Conservation (phyloP, 1,284 basidiomycete genomes). For the Pseudozyma hubeiensis region DNA sequence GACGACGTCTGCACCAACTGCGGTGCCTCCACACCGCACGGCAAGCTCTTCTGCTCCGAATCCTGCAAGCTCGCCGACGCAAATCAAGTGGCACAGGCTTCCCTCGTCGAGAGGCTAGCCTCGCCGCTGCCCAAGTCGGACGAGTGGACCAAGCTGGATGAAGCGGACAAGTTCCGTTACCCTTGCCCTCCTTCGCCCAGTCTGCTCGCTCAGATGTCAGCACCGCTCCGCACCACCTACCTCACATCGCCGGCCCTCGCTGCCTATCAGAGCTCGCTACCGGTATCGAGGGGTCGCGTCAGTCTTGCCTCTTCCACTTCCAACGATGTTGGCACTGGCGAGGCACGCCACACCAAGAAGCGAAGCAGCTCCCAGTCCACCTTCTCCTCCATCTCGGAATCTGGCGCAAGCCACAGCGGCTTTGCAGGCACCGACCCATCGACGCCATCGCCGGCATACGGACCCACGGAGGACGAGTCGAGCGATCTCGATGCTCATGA, state of each 20-base stretch:
- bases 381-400: conserved; percentile 62
- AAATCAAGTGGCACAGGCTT: conserved; percentile 28
- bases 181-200: conserved; percentile 59
- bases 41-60: conserved; percentile 60
- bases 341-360: conserved; percentile 33
- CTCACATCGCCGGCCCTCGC: conserved; percentile 59
- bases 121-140: conserved; percentile 30
- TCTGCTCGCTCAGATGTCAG: conserved; percentile 55
- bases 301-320: conserved; percentile 27
- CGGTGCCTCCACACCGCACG: conserved; percentile 38
- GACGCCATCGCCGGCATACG: conserved; percentile 53
- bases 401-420: conserved; percentile 44
- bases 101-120: conserved; percentile 26
- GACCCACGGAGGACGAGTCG: conserved; percentile 50
- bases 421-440: conserved; percentile 52
- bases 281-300: conserved; percentile 34
- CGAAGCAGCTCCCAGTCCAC: conserved; percentile 61
- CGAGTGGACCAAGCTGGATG: conserved; percentile 21
- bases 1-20: conserved; percentile 62
- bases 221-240: conserved; percentile 39
- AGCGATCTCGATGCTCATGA: conserved; percentile 56
- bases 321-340: conserved; percentile 15
- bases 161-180: conserved; percentile 53
- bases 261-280: conserved; percentile 55
- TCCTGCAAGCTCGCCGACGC: conserved; percentile 56